Evolutionary conservation across 2,329 filamentous ascomycete species (phyloP).

Genomic region (Coniochaeta pulveracea): DNA sequence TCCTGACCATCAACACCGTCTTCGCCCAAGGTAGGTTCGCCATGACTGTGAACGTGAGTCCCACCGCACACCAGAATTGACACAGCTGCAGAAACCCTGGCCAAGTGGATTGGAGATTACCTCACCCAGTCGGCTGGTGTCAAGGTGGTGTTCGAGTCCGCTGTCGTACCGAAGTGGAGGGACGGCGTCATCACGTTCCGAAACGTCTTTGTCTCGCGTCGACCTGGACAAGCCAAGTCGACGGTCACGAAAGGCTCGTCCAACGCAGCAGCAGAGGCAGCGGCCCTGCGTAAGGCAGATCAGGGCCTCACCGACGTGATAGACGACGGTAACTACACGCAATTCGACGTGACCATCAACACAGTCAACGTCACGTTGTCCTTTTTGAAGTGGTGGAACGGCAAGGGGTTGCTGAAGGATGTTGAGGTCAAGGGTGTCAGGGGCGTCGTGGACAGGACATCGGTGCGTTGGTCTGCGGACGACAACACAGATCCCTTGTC

Average conservation of each 20-base stretch:
- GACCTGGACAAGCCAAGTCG: conserved; percentile 70
- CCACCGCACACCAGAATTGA: conserved; percentile 8
- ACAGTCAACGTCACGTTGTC: conserved; percentile 94
- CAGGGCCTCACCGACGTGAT: conserved; percentile 37
- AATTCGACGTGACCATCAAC: conserved; percentile 91
- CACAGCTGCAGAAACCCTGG: conserved; percentile 63
- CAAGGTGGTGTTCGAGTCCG: conserved; percentile 92
- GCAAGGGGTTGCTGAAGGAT: conserved; percentile 80
- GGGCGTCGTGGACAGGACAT: conserved; percentile 83
- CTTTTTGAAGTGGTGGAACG: conserved; percentile 98
- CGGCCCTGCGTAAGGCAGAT: conserved; percentile 54
- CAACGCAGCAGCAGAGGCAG: conserved; percentile 70
- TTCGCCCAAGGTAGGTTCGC: conserved; percentile 68
- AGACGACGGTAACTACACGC: conserved; percentile 94
- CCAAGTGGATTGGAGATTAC: conserved; percentile 89
- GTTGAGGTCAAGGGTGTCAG: conserved; percentile 91
- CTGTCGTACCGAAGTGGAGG: conserved; percentile 92
- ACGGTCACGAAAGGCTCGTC: conserved; percentile 91
- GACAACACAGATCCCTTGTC: conserved; percentile 71
- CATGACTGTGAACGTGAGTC: no score
- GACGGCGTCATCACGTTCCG: conserved; percentile 93
- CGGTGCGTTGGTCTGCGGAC: conserved; percentile 59
- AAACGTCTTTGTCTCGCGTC: conserved; percentile 88
- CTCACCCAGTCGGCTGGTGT: conserved; percentile 87
- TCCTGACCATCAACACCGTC: conserved; percentile 88